Conservation (phyloP, 768 basidiomycete genomes). For the Saitozyma podzolica region DNA sequence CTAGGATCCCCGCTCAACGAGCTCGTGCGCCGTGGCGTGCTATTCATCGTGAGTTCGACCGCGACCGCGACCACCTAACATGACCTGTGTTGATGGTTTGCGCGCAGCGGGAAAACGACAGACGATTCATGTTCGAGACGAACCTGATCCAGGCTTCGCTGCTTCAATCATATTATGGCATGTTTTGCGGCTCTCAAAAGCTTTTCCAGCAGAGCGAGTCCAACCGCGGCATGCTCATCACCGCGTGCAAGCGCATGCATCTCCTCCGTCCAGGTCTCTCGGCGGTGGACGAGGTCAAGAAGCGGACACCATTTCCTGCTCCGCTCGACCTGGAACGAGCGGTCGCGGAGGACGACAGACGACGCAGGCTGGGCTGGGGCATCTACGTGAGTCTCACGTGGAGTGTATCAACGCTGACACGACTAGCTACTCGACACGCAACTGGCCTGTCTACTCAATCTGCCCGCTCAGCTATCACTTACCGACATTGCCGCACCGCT, state of each 20-base stretch:
- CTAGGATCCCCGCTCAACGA: slow-evolving; percentile 10
- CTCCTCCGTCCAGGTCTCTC: slow-evolving; percentile 12
- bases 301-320: background rate
- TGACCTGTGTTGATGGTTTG: background rate
- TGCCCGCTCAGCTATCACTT: slow-evolving; percentile 15
- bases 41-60: slow-evolving; percentile 12
- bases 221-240: slow-evolving; percentile 10
- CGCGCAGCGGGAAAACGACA: slow-evolving; percentile 10
- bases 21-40: slow-evolving; percentile 8
- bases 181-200: slow-evolving; percentile 14
- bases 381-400: slow-evolving; percentile 9
- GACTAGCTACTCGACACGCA: slow-evolving; percentile 13
- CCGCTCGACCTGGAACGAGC: slow-evolving; percentile 1
- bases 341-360: slow-evolving; percentile 10
- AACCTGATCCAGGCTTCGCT: slow-evolving; percentile 9
- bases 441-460: slow-evolving; percentile 15
- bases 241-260: slow-evolving; percentile 15
- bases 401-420: background rate
- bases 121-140: slow-evolving; percentile 11
- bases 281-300: slow-evolving; percentile 1
- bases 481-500: slow-evolving; percentile 9
- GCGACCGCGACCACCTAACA: too few species aligned
- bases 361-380: slow-evolving; percentile 13
- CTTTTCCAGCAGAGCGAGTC: slow-evolving; percentile 13
- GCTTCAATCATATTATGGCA: slow-evolving; percentile 8